Evolutionary conservation across 176 grass and related monocot genomes (phyloP), one percentile per base, ranked within the genome.

Genomic region (Aegilops speltoides): DNA sequence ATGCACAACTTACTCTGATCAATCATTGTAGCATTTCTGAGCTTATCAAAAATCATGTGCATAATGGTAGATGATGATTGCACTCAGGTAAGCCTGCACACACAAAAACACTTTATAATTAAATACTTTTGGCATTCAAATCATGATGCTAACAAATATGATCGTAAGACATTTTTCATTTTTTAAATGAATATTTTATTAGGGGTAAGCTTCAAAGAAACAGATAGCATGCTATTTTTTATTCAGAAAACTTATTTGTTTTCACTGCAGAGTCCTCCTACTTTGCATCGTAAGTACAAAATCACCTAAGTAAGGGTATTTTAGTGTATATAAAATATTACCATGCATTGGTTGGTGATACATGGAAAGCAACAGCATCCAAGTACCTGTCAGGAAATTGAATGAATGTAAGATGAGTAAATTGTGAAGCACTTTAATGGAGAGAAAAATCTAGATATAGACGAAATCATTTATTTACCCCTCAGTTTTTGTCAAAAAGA

Each of bases 21-120:
- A 96, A 40, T 98, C 97, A 88, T 98, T 91, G 85, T 96, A 98
- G 80, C 97, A 98, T 89, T 93, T 96, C 73, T 98, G 92, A 78
- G 97, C 97, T 84, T 98, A 94, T 68, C 84, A 88, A 90, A 98
- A 98, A 87, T 98, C 97, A 94, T 98, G 92, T 5, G 90, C 85
- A 41, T 94, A 98, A 36, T 94, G 97, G 85, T 98, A 98, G 66
- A 98, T 62, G 65, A 96, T 89, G 56, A 98, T 94, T 63, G 97
- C 93, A 88, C 91, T 96, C 83, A 96, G 80, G 87, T 98, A 98
- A 85, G 88, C 94, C 97, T 96, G 79, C 74, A 93, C 70, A 28
- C 69, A 84, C 31, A 26, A 84, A 38, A 43, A 43, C 40, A 88
- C 6, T 76, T 32, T 7, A 57, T 83, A n/a, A 36, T 16, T 59